Evolutionary conservation across 371 early-diverging fungal genomes (phyloP).

Genomic region (Mucor sp.): DNA sequence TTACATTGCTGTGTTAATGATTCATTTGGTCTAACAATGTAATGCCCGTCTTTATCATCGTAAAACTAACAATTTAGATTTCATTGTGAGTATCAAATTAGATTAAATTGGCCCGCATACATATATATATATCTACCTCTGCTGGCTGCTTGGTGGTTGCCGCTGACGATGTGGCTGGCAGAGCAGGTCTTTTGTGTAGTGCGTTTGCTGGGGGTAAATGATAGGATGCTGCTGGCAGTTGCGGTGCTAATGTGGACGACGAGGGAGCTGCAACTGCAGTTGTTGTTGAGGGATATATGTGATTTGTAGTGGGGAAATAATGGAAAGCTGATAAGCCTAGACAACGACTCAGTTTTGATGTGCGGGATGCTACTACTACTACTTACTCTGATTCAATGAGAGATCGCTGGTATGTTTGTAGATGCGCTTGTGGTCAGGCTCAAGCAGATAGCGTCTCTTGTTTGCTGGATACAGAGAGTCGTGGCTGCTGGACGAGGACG

Average conservation of each 20-base stretch:
- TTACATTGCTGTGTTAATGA: slow-evolving; percentile 75
- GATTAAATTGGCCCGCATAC: not conserved
- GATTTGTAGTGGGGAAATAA: slow-evolving; percentile 10
- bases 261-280: not conserved
- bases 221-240: not conserved
- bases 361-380: not conserved
- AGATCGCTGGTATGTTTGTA: not conserved
- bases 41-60: slow-evolving; percentile 94
- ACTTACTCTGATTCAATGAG: slow-evolving; percentile 15
- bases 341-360: not conserved
- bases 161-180: not conserved
- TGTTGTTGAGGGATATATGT: slow-evolving; percentile 3
- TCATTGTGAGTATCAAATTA: not conserved
- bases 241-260: not conserved
- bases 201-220: not conserved
- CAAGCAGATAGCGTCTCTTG: not conserved
- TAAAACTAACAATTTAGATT: slow-evolving; percentile 15
- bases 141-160: not conserved
- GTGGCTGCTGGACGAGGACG: not conserved
- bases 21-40: slow-evolving; percentile 74
- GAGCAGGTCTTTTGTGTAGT: not conserved
- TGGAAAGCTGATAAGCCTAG: slow-evolving; percentile 15
- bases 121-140: not conserved
- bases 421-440: slow-evolving; percentile 1
- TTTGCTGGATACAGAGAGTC: slow-evolving; percentile 2